Evolutionary conservation across 177 flowering plant species (phyloP), one percentile per base, ranked within the genome.

Genomic region (Telopea speciosissima): DNA sequence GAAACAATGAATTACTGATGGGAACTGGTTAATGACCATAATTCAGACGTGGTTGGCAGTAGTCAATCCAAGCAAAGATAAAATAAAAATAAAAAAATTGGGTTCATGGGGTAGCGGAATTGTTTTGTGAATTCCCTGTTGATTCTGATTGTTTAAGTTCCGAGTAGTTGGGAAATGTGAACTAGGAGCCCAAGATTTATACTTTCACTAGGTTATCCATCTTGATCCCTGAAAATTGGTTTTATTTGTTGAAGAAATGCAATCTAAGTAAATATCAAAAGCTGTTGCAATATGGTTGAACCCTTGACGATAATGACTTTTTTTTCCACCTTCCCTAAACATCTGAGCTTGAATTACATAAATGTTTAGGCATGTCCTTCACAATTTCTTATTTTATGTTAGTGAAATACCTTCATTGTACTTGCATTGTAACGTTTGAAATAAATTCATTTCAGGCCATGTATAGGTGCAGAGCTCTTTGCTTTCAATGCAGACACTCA

Each of bases 391-490:
- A 33, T 24, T 6, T 49, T 14, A 6, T 66, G 56, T 10, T 17
- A 49, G 28, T 16, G 19, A 12, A 67, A 16, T 1, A 49, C 36
- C 6, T 17, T 12, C 5, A 17, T 13, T 24, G 25, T 69, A 13
- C 11, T 3, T 61, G 1, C 1, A 23, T 5, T 45, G 28, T 45
- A 72, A 42, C 12, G 54, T 63, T 45, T 68, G 31, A 8, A 23
- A 8, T 44, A 25, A 67, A 31, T 65, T 40, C 65, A 23, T 31
- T 75, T 59, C 88, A 94, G 97, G 93, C 86, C 88, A 49, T 78
- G 82, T 67, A 19, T 81, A 68, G 88, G 95, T 19, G 79, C 86
- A 8, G 88, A 90, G 79, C 86, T 94, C 70, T 85, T 83, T 68
- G 77, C 78, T 40, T 76, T 66, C 65, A 78, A 70, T 69, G 70